Base-by-base conservation (phyloP, 306 rosid genomes). In the Sophora flavescens region DNA sequence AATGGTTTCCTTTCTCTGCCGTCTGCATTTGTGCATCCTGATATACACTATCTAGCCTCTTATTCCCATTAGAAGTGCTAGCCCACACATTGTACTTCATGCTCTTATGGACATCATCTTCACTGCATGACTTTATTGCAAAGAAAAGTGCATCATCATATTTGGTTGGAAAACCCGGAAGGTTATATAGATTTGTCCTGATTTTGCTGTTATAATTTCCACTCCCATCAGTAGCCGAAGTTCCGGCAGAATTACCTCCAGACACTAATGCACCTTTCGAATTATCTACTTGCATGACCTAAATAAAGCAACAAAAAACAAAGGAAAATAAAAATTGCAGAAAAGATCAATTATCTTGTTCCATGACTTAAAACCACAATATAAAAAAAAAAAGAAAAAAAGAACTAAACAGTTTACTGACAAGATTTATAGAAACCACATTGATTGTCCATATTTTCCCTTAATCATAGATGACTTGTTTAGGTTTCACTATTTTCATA, bases 21-120 rank as follows among this genome's bases (percentile, higher is more conserved):
- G 26, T 81, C 54, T 50, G 80, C 76, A 81, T 87, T 68, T 85
- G 90, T 61, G 96, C 91, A 61, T 87, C 92, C 52, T 77, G 87
- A 65, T 68, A 92, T 44, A 91, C 90, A 59, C 45, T 33, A 63
- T 88, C 90, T 61, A 92, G 77, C 78, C 89, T 87, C 91, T 86
- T 88, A 75, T 92, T 92, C 60, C 97, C 97, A 26, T 87, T 88
- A 66, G 93, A 90, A 51, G 97, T 92, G 77, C 97, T 92, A 30
- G 97, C 89, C 97, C 97, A 92, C 42, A 88, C 97, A 35, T 84
- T 75, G 82, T 90, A 92, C 84, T 92, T 92, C 42, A 92, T 87
- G 86, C 97, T 92, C 86, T 92, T 92, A 74, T 90, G 97, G 58
- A 92, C 54, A 86, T 92, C 96, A 58, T 90, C 97, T 82, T 92